Evolutionary conservation across 1,284 basidiomycete species (phyloP).

Genomic region (Bondarzewia mesenterica): DNA sequence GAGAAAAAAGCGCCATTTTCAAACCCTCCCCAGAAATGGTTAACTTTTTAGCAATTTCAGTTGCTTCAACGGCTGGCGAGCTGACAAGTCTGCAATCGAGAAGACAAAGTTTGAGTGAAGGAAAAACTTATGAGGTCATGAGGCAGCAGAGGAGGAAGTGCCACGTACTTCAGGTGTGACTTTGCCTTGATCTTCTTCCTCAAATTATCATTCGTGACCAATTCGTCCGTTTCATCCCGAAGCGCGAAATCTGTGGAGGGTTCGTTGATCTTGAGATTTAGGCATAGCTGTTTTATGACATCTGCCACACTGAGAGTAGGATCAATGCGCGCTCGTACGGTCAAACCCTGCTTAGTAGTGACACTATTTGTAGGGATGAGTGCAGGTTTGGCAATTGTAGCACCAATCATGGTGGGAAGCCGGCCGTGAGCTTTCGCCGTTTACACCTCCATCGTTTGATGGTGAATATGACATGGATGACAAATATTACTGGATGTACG

Average conservation of each 20-base stretch:
- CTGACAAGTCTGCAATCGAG: conserved; percentile 58
- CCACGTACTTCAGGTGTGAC: conserved; percentile 68
- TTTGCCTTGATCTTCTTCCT: conserved; percentile 76
- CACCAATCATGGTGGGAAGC: conserved; percentile 29
- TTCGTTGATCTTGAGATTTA: conserved; percentile 54
- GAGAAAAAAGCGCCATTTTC: conserved; percentile 66
- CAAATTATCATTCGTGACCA: conserved; percentile 89
- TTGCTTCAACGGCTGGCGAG: conserved; percentile 75
- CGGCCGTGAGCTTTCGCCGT: not conserved
- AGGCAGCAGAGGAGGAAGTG: not conserved
- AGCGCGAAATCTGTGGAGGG: conserved; percentile 78
- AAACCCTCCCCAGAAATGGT: conserved; percentile 52
- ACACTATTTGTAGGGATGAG: conserved; percentile 77
- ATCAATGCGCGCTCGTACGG: conserved; percentile 74
- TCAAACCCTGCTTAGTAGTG: conserved; percentile 62
- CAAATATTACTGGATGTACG: not conserved
- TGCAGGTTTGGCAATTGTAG: conserved; percentile 25
- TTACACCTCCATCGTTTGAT: conserved; percentile 1
- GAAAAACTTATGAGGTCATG: not conserved
- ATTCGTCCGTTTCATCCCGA: conserved; percentile 79
- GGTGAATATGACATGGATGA: conserved; percentile 5
- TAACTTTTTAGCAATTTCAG: conserved; percentile 73
- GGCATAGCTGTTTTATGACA: conserved; percentile 69
- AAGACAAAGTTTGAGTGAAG: conserved; percentile 3
- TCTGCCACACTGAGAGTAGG: conserved; percentile 73